phyloP scores from a whole-genome alignment of 768 basidiomycete species.

The Mycena metata region DNA sequence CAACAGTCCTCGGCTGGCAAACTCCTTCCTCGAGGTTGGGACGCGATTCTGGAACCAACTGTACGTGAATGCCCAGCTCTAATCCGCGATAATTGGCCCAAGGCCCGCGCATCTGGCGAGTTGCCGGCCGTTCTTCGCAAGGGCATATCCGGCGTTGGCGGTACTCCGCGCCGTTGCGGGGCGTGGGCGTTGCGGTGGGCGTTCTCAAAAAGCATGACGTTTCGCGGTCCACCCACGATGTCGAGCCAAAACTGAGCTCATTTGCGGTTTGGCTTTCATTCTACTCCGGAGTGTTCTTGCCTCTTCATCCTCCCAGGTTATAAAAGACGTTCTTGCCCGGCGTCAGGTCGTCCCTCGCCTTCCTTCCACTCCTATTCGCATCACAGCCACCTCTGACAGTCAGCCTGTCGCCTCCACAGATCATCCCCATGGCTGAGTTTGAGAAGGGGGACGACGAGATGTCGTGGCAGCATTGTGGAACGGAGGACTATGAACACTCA shows the following conservation, averaged over 20 bases:
- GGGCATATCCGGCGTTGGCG: conserved; percentile 28
- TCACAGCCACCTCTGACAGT: conserved; percentile 21
- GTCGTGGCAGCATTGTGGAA: conserved; percentile 39
- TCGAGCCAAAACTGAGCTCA: conserved; percentile 34
- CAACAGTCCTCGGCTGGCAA: neutral
- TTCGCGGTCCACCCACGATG: conserved; percentile 31
- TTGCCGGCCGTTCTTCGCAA: conserved; percentile 26
- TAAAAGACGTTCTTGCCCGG: conserved; percentile 22
- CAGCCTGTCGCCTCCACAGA: conserved; percentile 38
- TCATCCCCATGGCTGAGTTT: conserved; percentile 27
- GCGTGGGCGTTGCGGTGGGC: conserved; percentile 16
- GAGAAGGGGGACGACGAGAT: conserved; percentile 34
- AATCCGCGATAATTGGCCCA: conserved; percentile 15
- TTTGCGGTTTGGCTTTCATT: conserved; percentile 35
- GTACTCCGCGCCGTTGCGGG: conserved; percentile 34
- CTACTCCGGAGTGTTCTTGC: conserved; percentile 18
- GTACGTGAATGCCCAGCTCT: conserved; percentile 21
- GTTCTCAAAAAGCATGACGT: conserved; percentile 36
- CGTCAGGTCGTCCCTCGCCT: conserved; percentile 7
- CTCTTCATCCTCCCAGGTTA: conserved; percentile 3
- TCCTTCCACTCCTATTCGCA: conserved; percentile 7
- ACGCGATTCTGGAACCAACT: conserved; percentile 26
- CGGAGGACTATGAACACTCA: conserved; percentile 36
- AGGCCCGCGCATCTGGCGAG: conserved; percentile 25
- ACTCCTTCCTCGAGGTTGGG: conserved; percentile 15